Evolutionary conservation across 2,329 filamentous ascomycete species (phyloP), one percentile per base, ranked within the genome.

Genomic region (Pestalotiopsis sp.): DNA sequence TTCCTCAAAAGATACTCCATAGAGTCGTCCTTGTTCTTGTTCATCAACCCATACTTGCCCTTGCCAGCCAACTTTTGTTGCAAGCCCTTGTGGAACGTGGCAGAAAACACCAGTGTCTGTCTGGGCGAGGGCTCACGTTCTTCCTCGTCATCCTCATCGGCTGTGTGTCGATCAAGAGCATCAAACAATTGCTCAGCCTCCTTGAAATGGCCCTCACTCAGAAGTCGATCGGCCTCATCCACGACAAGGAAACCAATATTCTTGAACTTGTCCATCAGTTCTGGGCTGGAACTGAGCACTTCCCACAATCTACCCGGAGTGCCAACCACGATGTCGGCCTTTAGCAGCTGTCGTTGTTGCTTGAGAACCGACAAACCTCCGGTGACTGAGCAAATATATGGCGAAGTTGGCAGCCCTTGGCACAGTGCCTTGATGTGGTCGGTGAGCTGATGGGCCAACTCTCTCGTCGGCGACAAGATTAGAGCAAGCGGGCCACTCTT

Each of bases 241-340:
- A 99, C 87, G 0, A 98, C 94, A 2, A 99, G 83, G 77, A 95
- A 98, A 64, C 88, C 86, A 62, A 97, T 91, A 64, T 87, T 82
- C 76, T 91, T 91, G 75, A 99, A 90, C 2, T 90, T 88, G 2
- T 84, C 82, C 68, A 95, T 87, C 25, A 97, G 80, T 5, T 90
- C 89, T 12, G 88, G 86, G 59, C 92, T 93, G 1, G 90, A 89
- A 78, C 92, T 94, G 69, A 98, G 89, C 5, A 99, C 91, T 77
- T 99, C 96, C 96, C 96, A 99, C 60, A 98, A 80, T 70, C 96
- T 90, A 27, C 96, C 96, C 0, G 96, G 96, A 0, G 96, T 98
- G 64, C 91, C 95, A 68, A 99, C 89, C n/a, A 99, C 90, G 64
- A 99, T 93, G 75, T 99, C 94, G 2, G 95, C 95, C 75, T 91